Conservation (phyloP, 352 stramenopile species). For the Phytophthora agathidicida region DNA sequence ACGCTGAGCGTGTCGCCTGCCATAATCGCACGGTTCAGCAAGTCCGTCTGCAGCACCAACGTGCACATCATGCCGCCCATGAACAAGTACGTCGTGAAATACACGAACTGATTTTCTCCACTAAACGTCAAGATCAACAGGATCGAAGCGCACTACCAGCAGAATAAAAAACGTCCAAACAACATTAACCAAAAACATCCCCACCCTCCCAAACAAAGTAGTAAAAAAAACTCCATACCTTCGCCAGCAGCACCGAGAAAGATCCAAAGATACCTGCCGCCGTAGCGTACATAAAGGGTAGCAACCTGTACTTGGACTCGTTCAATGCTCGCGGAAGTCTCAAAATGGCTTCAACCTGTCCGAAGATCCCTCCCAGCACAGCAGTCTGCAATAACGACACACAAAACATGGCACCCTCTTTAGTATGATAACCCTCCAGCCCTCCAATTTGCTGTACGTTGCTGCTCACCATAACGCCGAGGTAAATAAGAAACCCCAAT, state of each 20-base stretch:
- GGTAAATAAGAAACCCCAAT: conserved; percentile 77
- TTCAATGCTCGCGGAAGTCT: conserved; percentile 54
- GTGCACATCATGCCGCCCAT: conserved; percentile 83
- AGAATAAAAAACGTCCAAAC: conserved; percentile 1
- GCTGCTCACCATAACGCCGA: conserved; percentile 70
- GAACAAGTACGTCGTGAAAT: conserved; percentile 87
- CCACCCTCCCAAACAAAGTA: too few species aligned
- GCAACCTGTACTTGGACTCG: conserved; percentile 64
- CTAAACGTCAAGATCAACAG: conserved; percentile 79
- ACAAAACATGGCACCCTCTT: neutral
- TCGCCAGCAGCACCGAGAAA: conserved; percentile 83
- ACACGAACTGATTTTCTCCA: conserved; percentile 86
- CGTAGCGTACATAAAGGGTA: conserved; percentile 85
- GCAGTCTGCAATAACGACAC: conserved; percentile 41
- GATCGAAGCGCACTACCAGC: conserved; percentile 80
- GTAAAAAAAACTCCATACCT: conserved; percentile 44
- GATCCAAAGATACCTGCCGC: conserved; percentile 85
- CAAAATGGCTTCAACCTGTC: conserved; percentile 71
- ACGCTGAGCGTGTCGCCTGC: conserved; percentile 83
- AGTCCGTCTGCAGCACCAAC: conserved; percentile 82
- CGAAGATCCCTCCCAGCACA: conserved; percentile 73
- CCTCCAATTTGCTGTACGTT: too few species aligned
- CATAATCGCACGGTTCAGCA: conserved; percentile 89
- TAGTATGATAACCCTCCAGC: conserved; percentile 4
- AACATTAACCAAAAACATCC: conserved; percentile 36